Evolutionary conservation across 805 yeast genomes (phyloP), one percentile per base, ranked within the genome.

Genomic region (Metschnikowia amazonensis): DNA sequence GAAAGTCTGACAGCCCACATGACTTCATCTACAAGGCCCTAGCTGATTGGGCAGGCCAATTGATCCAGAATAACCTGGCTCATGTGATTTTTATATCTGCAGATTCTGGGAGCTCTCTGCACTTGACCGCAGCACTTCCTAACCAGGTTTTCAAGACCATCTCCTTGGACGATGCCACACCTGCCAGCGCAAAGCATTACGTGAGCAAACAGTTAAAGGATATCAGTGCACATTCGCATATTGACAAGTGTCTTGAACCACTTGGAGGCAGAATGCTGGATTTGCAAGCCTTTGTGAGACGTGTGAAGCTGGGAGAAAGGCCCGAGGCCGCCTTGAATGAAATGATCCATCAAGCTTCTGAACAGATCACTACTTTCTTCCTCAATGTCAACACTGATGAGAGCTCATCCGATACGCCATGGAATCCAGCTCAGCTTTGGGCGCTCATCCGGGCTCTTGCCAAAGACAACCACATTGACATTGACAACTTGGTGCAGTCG

Each of bases 191-290:
- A 0, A 77, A 76, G 51, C 76, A 76, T 33, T 94, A 84, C 60
- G 87, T 90, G 10, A 49, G 76, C 45, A 75, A 74, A 24, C 86
- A 82, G 50, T 63, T 84, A 38, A 58, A 48, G n/a, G 51, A 50
- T 14, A 46, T 50, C 17, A 59, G 55, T 4, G 63, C 60, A 5
- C 60, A 63, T 25, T 56, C 61, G n/a, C 49, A 41, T 30, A 70
- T 89, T 20, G 82, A 79, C 20, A 64, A 67, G 4, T 76, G 82
- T 27, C 66, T 90, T 28, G 79, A 70, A 23, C 95, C 96, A 10
- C 66, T 94, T 23, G 99, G 99, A 17, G 99, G 99, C 33, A 80
- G 99, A 51, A 86, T 92, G 90, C 74, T 89, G 36, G 99, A 94
- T 63, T 72, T 94, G 42, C 97, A 94, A 64, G 84, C 92, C 24